phyloP scores from a whole-genome alignment of 1,284 basidiomycete genomes.

The Clitocybe nebularis region DNA sequence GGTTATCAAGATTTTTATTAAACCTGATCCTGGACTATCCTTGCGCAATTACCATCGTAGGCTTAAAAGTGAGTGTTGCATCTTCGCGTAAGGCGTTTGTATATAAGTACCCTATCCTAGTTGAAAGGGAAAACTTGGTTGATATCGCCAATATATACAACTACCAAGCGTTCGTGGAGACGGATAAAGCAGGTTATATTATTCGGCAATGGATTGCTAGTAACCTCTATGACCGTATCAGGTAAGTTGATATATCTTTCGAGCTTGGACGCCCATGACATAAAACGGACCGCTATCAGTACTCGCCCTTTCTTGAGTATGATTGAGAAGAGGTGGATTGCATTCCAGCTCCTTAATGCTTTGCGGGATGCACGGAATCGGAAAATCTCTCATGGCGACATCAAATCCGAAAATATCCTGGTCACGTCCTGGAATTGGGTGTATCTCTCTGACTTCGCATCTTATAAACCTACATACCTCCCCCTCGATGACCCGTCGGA shows the following conservation, averaged over 20 bases:
- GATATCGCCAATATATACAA: slow-evolving; percentile 89
- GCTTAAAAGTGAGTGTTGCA: slow-evolving; percentile 53
- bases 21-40: slow-evolving; percentile 71
- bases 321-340: slow-evolving; percentile 98
- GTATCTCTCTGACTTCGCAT: slow-evolving; percentile 94
- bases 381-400: slow-evolving; percentile 91
- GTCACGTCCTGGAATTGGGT: slow-evolving; percentile 97
- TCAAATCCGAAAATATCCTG: slow-evolving; percentile 97
- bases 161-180: slow-evolving; percentile 91
- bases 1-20: slow-evolving; percentile 77
- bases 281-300: slow-evolving; percentile 46
- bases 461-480: slow-evolving; percentile 94
- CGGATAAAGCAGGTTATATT: slow-evolving; percentile 94
- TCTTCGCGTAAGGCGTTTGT: not conserved
- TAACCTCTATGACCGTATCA: slow-evolving; percentile 96
- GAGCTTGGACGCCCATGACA: too few species aligned
- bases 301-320: slow-evolving; percentile 91
- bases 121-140: slow-evolving; percentile 79
- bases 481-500: slow-evolving; percentile 97
- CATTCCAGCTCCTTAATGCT: slow-evolving; percentile 88
- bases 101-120: slow-evolving; percentile 34
- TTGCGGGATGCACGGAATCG: slow-evolving; percentile 81
- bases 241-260: slow-evolving; percentile 46
- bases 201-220: slow-evolving; percentile 94
- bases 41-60: slow-evolving; percentile 65